Conservation (phyloP, 148 eudicot species). For the Amaranthus hypochondriacus region DNA sequence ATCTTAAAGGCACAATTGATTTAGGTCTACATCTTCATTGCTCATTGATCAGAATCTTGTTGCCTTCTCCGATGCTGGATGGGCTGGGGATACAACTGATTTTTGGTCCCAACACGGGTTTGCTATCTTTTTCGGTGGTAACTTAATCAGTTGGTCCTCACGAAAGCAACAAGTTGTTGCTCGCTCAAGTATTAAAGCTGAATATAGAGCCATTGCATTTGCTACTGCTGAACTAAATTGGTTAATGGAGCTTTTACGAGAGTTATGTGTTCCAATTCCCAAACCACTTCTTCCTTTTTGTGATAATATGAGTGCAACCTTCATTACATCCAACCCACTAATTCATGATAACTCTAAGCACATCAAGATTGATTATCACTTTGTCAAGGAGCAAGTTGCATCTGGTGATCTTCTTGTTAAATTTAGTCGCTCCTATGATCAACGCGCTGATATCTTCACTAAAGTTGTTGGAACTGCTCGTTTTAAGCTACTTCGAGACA, state of each 20-base stretch:
- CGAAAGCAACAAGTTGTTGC: slow-evolving; percentile 8
- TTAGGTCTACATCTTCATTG: neutral
- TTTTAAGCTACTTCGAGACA: neutral
- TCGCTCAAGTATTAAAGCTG: too few relatives aligned
- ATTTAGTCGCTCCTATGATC: neutral
- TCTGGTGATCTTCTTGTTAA: neutral
- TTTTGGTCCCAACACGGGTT: neutral
- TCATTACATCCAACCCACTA: neutral
- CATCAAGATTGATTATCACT: slow-evolving; percentile 4
- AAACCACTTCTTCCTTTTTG: neutral
- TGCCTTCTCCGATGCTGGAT: neutral
- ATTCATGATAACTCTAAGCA: too few relatives aligned
- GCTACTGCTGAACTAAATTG: neutral
- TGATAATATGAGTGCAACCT: neutral
- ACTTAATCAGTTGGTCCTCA: slow-evolving; percentile 1
- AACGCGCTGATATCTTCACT: neutral
- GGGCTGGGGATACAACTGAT: neutral
- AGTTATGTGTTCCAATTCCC: neutral
- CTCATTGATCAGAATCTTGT: neutral
- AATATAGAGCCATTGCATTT: neutral
- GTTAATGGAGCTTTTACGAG: neutral
- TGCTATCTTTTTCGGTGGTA: neutral
- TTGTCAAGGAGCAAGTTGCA: slow-evolving; percentile 1
- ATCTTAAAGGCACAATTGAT: neutral
- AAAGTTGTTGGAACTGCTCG: neutral